Evolutionary conservation across 2,329 filamentous ascomycete genomes (phyloP).

Genomic region (Hymenotorrendiella dingleyae): DNA sequence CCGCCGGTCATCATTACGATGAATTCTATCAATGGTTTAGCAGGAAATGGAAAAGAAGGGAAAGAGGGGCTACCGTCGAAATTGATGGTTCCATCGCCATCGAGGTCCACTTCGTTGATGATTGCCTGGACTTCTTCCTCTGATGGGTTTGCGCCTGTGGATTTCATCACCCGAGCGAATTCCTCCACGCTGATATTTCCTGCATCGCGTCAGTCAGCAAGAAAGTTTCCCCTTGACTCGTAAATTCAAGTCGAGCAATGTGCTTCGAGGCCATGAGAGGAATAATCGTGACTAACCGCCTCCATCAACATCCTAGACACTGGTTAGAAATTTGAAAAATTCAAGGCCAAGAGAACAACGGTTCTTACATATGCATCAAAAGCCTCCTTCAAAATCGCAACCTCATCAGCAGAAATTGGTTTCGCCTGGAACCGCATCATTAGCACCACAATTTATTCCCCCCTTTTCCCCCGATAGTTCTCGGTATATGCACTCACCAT

Average conservation of each 20-base stretch:
- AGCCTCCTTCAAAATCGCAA: slow-evolving; percentile 20
- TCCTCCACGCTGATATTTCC: slow-evolving; percentile 35
- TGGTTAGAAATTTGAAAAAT: neutral
- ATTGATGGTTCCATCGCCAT: slow-evolving; percentile 36
- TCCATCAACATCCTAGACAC: slow-evolving; percentile 16
- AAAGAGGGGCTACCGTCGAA: slow-evolving; percentile 34
- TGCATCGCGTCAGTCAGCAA: slow-evolving; percentile 3
- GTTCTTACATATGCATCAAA: slow-evolving; percentile 23
- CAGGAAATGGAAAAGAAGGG: slow-evolving; percentile 35
- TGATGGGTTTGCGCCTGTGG: slow-evolving; percentile 29
- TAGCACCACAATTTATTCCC: no score
- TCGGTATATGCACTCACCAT: neutral
- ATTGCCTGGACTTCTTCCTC: slow-evolving; percentile 35
- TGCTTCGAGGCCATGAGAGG: no score
- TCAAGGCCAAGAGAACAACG: neutral
- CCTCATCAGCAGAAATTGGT: slow-evolving; percentile 18
- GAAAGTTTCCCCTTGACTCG: neutral
- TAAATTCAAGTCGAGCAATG: slow-evolving; percentile 8
- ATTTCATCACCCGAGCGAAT: slow-evolving; percentile 33
- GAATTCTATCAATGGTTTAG: slow-evolving; percentile 30
- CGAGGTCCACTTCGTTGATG: slow-evolving; percentile 35
- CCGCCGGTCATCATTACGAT: slow-evolving; percentile 38
- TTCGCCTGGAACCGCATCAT: neutral
- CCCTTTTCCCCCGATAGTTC: no score
- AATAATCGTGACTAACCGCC: no score